Conservation (phyloP, 2,329 filamentous ascomycete species). For the Clarireedia paspali region DNA sequence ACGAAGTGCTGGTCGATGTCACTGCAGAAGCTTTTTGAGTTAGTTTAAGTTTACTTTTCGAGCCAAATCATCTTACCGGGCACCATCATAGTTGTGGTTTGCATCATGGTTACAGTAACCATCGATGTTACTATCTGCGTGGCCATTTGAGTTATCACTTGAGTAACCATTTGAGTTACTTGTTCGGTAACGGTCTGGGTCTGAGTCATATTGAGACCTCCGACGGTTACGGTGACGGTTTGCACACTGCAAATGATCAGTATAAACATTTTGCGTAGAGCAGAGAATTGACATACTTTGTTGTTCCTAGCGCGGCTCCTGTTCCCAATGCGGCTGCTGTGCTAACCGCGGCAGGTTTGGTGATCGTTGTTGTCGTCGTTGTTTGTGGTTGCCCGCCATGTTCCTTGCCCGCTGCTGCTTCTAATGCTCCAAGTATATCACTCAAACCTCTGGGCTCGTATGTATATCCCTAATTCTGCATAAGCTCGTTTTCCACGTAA, state of each 20-base stretch:
- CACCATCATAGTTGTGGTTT: neutral
- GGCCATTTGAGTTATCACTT: neutral
- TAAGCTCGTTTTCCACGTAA: neutral
- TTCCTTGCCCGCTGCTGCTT: slow-evolving; percentile 8
- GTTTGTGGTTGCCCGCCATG: neutral
- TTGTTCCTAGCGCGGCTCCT: slow-evolving; percentile 8
- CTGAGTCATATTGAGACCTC: slow-evolving; percentile 19
- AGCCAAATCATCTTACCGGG: no score
- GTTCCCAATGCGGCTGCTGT: slow-evolving; percentile 14
- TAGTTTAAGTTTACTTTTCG: no score
- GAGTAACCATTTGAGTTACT: slow-evolving; percentile 4
- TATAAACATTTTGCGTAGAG: neutral
- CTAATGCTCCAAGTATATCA: slow-evolving; percentile 18
- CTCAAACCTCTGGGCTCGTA: neutral
- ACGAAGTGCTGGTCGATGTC: neutral
- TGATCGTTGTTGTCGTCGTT: slow-evolving; percentile 29
- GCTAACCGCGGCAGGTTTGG: slow-evolving; percentile 24
- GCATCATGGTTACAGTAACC: slow-evolving; percentile 6
- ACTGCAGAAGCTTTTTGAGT: neutral
- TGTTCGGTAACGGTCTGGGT: slow-evolving; percentile 11
- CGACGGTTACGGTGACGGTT: slow-evolving; percentile 34
- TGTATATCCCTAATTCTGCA: neutral
- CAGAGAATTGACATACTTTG: neutral
- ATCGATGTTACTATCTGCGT: slow-evolving; percentile 1
- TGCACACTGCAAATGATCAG: slow-evolving; percentile 13